Evolutionary conservation across 495 filamentous ascomycete genomes (phyloP).

Genomic region (Daldinia childiae): DNA sequence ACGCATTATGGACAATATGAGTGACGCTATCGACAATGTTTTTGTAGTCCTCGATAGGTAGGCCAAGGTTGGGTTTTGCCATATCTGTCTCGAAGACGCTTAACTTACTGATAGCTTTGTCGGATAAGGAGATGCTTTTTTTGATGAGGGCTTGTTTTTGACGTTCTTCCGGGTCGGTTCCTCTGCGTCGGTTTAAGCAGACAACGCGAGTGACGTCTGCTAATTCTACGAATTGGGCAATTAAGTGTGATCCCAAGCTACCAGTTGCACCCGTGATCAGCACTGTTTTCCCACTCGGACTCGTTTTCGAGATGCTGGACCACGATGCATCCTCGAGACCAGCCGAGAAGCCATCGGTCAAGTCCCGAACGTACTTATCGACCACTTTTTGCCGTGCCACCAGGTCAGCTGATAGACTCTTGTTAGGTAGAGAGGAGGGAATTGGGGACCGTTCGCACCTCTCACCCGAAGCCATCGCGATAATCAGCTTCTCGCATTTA

Average conservation of each 20-base stretch:
- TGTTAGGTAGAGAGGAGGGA: slow-evolving; percentile 36
- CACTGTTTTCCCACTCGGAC: slow-evolving; percentile 51
- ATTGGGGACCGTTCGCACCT: slow-evolving; percentile 43
- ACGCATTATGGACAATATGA: slow-evolving; percentile 67
- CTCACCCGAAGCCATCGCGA: slow-evolving; percentile 55
- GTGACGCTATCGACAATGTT: slow-evolving; percentile 56
- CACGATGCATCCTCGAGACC: slow-evolving; percentile 15
- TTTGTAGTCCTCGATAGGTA: slow-evolving; percentile 51
- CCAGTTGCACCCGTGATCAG: slow-evolving; percentile 65
- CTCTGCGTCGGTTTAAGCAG: slow-evolving; percentile 59
- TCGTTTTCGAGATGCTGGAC: slow-evolving; percentile 5
- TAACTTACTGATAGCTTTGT: slow-evolving; percentile 31
- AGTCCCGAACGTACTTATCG: slow-evolving; percentile 30
- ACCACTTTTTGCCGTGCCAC: slow-evolving; percentile 44
- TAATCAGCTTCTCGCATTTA: slow-evolving; percentile 56
- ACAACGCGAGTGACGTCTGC: slow-evolving; percentile 51
- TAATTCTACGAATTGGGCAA: slow-evolving; percentile 48
- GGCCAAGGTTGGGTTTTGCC: slow-evolving; percentile 58
- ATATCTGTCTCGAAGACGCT: slow-evolving; percentile 60
- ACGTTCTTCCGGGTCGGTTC: slow-evolving; percentile 40
- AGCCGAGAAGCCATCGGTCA: slow-evolving; percentile 36
- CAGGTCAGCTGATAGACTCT: slow-evolving; percentile 43
- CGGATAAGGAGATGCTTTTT: slow-evolving; percentile 47
- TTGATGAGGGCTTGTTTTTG: slow-evolving; percentile 52
- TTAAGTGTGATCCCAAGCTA: slow-evolving; percentile 60